Conservation (phyloP, 495 filamentous ascomycete genomes). For the Lasiosphaeris hirsuta region DNA sequence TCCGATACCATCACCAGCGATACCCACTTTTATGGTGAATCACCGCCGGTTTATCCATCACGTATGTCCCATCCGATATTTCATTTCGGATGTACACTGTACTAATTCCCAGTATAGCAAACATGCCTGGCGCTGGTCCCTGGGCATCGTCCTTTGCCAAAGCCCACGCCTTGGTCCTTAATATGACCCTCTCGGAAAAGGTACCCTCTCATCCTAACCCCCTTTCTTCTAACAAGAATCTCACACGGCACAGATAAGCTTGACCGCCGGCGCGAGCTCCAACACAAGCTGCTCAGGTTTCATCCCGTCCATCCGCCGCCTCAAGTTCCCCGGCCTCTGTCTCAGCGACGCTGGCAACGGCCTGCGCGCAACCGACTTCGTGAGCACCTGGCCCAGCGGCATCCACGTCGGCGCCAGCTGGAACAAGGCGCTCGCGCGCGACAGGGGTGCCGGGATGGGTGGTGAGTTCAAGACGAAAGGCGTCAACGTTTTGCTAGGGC, state of each 20-base stretch:
- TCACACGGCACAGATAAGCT: constrained; percentile 36
- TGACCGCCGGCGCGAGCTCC: constrained; percentile 47
- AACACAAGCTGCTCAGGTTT: constrained; percentile 53
- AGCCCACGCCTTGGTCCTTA: constrained; percentile 51
- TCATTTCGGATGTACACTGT: not conserved
- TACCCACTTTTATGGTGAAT: constrained; percentile 53
- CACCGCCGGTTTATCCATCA: constrained; percentile 56
- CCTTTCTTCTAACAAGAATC: not conserved
- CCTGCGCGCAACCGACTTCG: constrained; percentile 57
- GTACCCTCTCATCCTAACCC: constrained; percentile 43
- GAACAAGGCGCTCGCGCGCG: constrained; percentile 51
- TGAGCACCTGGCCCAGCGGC: constrained; percentile 54
- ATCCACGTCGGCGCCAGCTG: constrained; percentile 58
- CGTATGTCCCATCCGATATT: constrained; percentile 31
- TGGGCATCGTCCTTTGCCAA: constrained; percentile 52
- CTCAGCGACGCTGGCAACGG: constrained; percentile 63
- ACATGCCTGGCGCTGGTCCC: constrained; percentile 33
- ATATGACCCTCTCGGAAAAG: constrained; percentile 61
- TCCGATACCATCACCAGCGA: constrained; percentile 40
- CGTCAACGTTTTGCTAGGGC: constrained; percentile 64
- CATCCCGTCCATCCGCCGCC: constrained; percentile 48
- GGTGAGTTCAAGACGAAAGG: constrained; percentile 59
- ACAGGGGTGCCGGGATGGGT: constrained; percentile 52
- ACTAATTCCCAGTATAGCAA: constrained; percentile 46
- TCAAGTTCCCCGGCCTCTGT: constrained; percentile 61